Evolutionary conservation across 306 rosid genomes (phyloP).

Genomic region (Rosa multiflora): DNA sequence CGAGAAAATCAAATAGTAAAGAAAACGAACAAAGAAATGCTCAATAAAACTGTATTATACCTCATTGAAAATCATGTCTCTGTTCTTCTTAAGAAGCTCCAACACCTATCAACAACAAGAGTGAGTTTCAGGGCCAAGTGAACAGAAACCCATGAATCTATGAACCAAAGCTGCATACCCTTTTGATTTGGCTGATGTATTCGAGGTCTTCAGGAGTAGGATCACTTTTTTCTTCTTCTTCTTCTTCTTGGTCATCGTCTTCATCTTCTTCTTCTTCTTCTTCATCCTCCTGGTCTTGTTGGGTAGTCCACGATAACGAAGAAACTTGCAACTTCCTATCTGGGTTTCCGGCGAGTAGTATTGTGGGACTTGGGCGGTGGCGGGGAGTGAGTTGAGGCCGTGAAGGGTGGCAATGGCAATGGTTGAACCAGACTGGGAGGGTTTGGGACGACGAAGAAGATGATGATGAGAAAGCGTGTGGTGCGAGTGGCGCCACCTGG

Average conservation of each 20-base stretch:
- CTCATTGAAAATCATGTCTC: conserved; percentile 95
- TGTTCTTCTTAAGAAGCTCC: conserved; percentile 77
- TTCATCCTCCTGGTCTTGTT: conserved; percentile 19
- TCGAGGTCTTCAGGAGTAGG: conserved; percentile 60
- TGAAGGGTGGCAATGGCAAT: conserved; percentile 2
- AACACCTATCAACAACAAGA: conserved; percentile 47
- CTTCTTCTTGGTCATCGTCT: neutral
- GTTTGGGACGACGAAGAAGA: too few species aligned
- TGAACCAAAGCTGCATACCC: conserved; percentile 30
- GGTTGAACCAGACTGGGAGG: neutral
- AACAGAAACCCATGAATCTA: neutral
- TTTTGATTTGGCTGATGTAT: conserved; percentile 63
- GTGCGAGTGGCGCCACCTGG: conserved; percentile 22
- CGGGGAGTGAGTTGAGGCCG: conserved; percentile 37
- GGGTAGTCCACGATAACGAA: conserved; percentile 20
- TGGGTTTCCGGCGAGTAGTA: neutral
- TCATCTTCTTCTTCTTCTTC: conserved; percentile 10
- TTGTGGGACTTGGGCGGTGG: neutral
- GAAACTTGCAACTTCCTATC: conserved; percentile 14
- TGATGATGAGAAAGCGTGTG: conserved; percentile 24
- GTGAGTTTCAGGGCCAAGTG: neutral
- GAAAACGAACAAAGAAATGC: neutral
- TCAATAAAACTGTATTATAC: conserved; percentile 24
- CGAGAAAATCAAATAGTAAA: neutral
- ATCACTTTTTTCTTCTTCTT: conserved; percentile 12